These are phyloP conservation scores for Euclidium syriacum DNA, from an alignment of 345 rosid species.

Conservation along the genomic window DNA sequence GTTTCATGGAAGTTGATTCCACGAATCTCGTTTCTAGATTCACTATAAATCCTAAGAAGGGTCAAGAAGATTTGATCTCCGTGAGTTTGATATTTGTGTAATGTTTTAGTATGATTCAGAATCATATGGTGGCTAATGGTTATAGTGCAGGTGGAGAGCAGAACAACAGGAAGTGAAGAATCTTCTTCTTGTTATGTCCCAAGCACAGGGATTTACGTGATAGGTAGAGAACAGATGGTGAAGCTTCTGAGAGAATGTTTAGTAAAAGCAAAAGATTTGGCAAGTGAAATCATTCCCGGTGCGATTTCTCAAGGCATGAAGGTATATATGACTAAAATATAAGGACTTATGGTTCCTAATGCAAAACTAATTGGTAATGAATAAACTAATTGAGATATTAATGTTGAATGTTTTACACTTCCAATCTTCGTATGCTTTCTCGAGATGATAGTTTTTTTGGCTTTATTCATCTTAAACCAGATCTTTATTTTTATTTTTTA, in stretches of 20 bases:
- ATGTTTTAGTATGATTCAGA: constrained; percentile 23
- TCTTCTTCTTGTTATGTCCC: constrained; percentile 10
- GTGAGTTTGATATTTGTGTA: constrained; percentile 32
- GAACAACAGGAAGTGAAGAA: constrained; percentile 15
- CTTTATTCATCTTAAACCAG: too few relatives aligned
- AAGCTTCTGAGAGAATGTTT: constrained; percentile 50
- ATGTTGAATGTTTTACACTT: too few relatives aligned
- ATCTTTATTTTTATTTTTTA: too few relatives aligned
- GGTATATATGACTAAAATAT: too few relatives aligned
- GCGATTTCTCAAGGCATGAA: constrained; percentile 68
- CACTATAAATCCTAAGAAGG: constrained; percentile 29
- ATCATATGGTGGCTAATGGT: constrained; percentile 10
- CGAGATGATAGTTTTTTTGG: too few relatives aligned
- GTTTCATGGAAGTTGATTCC: constrained; percentile 46
- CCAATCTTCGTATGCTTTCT: too few relatives aligned
- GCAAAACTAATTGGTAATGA: too few relatives aligned
- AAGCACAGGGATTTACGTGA: constrained; percentile 72
- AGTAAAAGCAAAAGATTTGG: constrained; percentile 54
- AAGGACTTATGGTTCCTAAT: too few relatives aligned
- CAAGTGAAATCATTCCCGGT: constrained; percentile 53
- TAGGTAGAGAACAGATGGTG: constrained; percentile 48
- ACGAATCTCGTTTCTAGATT: constrained; percentile 40
- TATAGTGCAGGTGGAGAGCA: constrained; percentile 37
- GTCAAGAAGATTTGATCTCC: constrained; percentile 9
- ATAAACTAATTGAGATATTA: too few relatives aligned